A percentile compares a stretch with the other conserved stretches of the same genome.
phyloP scores from a whole-genome alignment of 129 eudicot genomes.

The Kitagawia praeruptora region DNA sequence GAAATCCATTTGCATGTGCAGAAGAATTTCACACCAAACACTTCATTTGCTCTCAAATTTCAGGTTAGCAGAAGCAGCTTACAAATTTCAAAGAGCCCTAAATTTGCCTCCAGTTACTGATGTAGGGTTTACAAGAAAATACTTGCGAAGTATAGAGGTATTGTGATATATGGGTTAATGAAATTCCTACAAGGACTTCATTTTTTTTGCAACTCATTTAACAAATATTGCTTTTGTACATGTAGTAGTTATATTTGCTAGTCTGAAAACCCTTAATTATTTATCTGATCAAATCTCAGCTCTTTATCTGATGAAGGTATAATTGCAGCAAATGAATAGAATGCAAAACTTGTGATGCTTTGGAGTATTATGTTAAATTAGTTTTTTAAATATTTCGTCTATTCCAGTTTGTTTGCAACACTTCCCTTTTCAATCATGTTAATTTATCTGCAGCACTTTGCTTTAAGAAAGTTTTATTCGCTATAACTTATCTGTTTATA shows the following conservation, averaged over 20 bases:
- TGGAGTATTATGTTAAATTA: neutral
- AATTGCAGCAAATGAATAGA: no score
- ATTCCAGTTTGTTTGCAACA: neutral
- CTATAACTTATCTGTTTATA: no score
- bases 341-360: neutral
- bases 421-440: neutral
- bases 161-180: neutral
- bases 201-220: neutral
- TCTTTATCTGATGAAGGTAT: neutral
- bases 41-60: neutral
- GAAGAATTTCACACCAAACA: neutral
- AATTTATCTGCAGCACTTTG: neutral
- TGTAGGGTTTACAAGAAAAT: neutral
- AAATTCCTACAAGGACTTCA: neutral
- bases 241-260: neutral
- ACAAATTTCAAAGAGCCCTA: neutral
- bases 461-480: neutral
- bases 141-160: neutral
- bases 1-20: neutral
- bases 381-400: neutral
- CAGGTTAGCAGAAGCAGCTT: neutral
- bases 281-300: neutral
- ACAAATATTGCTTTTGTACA: neutral
- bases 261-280: neutral
- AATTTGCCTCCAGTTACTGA: constrained; percentile 2